phyloP scores from a whole-genome alignment of 1,284 basidiomycete species.

The Sporisorium sorghi region DNA sequence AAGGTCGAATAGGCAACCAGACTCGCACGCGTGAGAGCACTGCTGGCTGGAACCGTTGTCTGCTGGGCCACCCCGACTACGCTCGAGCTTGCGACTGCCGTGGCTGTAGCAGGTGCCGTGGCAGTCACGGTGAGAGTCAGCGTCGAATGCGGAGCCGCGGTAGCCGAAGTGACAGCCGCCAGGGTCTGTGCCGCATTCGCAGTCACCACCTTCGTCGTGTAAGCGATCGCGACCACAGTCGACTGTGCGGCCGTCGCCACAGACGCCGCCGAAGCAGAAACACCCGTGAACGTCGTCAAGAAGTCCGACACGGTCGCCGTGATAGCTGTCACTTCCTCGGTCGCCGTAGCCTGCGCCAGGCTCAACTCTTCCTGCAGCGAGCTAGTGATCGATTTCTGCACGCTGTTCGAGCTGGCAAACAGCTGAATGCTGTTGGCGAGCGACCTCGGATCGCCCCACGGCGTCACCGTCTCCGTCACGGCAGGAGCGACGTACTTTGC shows the following conservation, averaged over 20 bases:
- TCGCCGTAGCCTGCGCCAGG: conserved; percentile 29
- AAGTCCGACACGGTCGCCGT: conserved; percentile 33
- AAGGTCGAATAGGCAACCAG: conserved; percentile 5
- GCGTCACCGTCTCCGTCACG: conserved; percentile 31
- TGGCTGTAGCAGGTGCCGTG: neutral
- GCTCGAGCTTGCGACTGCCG: neutral
- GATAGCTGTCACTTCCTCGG: conserved; percentile 23
- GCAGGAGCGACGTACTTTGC: conserved; percentile 30
- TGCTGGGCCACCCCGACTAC: neutral
- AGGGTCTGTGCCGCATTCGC: conserved; percentile 2
- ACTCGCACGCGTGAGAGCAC: neutral
- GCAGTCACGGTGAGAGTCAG: conserved; percentile 9
- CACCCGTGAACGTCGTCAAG: conserved; percentile 28
- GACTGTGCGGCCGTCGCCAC: conserved; percentile 3
- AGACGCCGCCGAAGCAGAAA: conserved; percentile 1
- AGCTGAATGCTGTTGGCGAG: conserved; percentile 45
- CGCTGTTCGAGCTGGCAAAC: conserved; percentile 48
- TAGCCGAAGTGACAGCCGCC: neutral
- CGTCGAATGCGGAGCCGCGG: neutral
- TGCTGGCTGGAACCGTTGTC: neutral
- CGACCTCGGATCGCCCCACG: conserved; percentile 48
- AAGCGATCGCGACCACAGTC: conserved; percentile 11
- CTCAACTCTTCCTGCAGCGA: conserved; percentile 36
- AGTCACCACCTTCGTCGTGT: conserved; percentile 5
- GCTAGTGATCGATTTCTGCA: conserved; percentile 30